Evolutionary conservation across 139 green algal genomes (phyloP).

Genomic region (Diplosphaera chodatii): DNA sequence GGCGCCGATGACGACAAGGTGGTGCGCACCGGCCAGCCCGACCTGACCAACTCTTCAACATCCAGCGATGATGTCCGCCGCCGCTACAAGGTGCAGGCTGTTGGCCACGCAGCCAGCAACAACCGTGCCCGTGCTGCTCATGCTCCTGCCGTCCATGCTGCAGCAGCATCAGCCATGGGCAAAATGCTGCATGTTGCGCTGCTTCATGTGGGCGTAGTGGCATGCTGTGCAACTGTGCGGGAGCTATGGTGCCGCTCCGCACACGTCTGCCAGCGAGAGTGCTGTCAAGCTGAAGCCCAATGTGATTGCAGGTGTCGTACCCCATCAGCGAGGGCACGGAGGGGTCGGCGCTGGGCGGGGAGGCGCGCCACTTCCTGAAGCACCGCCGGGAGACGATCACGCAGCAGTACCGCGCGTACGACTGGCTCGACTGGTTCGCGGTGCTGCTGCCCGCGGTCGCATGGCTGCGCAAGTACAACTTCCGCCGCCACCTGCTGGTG

Average conservation of each 20-base stretch:
- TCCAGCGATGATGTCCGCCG: not conserved
- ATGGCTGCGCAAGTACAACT: constrained; percentile 57
- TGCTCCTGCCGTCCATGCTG: too few relatives aligned
- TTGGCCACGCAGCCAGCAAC: too few relatives aligned
- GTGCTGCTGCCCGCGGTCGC: constrained; percentile 45
- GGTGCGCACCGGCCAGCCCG: not conserved
- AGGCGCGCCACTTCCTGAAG: not conserved
- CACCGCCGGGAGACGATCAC: not conserved
- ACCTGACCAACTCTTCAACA: not conserved
- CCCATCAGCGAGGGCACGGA: not conserved
- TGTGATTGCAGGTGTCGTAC: not conserved
- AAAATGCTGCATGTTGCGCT: too few relatives aligned
- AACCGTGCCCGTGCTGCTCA: too few relatives aligned
- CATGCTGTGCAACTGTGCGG: too few relatives aligned
- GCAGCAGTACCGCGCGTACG: not conserved
- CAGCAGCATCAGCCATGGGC: too few relatives aligned
- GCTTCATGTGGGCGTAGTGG: too few relatives aligned
- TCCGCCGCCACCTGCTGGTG: constrained; percentile 27
- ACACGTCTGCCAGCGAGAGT: too few relatives aligned
- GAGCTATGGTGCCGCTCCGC: too few relatives aligned
- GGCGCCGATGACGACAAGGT: not conserved
- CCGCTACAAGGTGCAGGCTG: not conserved
- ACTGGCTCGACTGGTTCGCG: constrained; percentile 33
- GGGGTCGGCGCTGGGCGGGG: not conserved
- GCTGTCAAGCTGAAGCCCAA: too few relatives aligned